Base-by-base conservation (phyloP, 2,329 filamentous ascomycete species). In the Aspergillus tamarii region DNA sequence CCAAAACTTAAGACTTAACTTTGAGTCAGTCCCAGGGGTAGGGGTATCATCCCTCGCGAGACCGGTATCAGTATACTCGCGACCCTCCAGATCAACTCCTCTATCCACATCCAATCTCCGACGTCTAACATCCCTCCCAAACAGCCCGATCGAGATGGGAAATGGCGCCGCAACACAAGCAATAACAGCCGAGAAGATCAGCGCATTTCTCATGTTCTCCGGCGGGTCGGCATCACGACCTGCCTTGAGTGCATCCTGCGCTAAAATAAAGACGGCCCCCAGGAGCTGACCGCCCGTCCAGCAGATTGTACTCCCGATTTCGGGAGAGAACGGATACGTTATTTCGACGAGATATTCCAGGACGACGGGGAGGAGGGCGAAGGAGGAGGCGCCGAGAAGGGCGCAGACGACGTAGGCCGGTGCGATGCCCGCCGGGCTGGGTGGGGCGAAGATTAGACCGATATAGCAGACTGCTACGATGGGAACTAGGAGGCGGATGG, bases 261-360 rank as follows among this genome's bases (percentile, higher is more conserved):
- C 80, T 34, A 99, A 81, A 71, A 97, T 91, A 73, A 97, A 97
- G 32, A 94, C 79, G 2, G 88, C 94, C 14, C 95, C 95, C 0
- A 96, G 79, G 9, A 97, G 78, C 81, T 98, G 94, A 0, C 95
- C 94, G 7, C 90, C 90, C 1, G 87, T 86, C 95, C 95, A 98
- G 72, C 90, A 91, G 26, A 96, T 83, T 32, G 91, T 93, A 66
- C 88, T 91, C 0, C 91, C 92, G 52, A 97, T 86, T 78, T 96
- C 94, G 0, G 95, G 94, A 46, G 88, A 90, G 30, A 96, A 88
- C 0, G 95, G 95, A 73, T 95, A 92, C 6, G 91, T 93, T 64
- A 97, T 86, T 76, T 98, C 93, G 58, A 92, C 91, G 19, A 97
- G 82, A 70, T 91, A 93, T 78, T 99, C 95, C 57, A 98, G 85